Evolutionary conservation across 129 eudicot species (phyloP), one percentile per base, ranked within the genome.

Genomic region (Sambucus nigra): DNA sequence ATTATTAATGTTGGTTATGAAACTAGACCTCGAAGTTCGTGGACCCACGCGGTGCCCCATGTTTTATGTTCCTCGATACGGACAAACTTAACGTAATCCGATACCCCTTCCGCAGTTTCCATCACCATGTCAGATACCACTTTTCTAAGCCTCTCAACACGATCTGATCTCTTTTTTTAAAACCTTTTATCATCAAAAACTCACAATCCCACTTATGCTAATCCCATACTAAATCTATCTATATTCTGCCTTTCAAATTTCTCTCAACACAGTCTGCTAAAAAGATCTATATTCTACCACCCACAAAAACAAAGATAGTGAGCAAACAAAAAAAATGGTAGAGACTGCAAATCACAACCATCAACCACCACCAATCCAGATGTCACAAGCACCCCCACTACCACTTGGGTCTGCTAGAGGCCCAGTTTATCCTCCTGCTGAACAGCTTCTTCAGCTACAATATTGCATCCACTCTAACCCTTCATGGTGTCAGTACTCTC

Each of bases 401-500:
- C 80, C 86, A 5, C 74, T 91, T 0, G 99, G 99, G 62, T 76
- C 80, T 1, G 86, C 95, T 11, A 79, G 78, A 63, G 95, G 95
- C 5, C 93, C 99, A 20, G 61, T 66, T 67, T 82, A 29, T 38
- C 94, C 89, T 13, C 99, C 99, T 4, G 47, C 85, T 16, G 99
- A 91, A 51, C 99, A 91, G 35, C 87, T 91, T 53, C 60, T 52
- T 17, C 81, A 70, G 68, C 99, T 91, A n/a, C 77, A 82, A 53
- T 91, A 91, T 57, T 91, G 99, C 94, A 91, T 91, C 84, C 99
- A 91, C 49, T 91, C 95, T 10, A 91, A 91, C 58, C 99, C 99
- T 55, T 91, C 95, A 46, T 79, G 83, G 94, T 73, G 99, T 89
- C 52, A 63, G 95, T 71, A 12, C 27, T 25, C 20, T 40, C 5